Conservation (phyloP, 805 yeast species). For the Ascoidea asiatica region DNA sequence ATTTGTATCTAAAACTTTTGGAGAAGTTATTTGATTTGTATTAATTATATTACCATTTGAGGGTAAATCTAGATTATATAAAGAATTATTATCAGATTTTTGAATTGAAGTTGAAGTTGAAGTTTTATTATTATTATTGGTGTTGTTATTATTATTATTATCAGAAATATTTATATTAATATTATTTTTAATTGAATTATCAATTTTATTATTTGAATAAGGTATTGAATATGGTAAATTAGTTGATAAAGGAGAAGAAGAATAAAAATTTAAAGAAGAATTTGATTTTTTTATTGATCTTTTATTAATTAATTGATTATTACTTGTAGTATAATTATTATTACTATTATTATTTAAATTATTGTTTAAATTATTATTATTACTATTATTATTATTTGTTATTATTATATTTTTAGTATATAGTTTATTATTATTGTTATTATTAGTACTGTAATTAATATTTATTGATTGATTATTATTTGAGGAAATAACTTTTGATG, state of each 20-base stretch:
- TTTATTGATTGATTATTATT: background rate
- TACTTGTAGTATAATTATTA: too few species aligned
- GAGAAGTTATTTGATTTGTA: slow-evolving; percentile 8
- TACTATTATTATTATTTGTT: background rate
- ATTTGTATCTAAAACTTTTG: slow-evolving; percentile 4
- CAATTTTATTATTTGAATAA: background rate
- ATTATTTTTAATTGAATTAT: too few species aligned
- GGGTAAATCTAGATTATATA: slow-evolving; percentile 7
- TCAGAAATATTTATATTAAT: too few species aligned
- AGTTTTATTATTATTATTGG: too few species aligned
- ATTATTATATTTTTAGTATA: too few species aligned
- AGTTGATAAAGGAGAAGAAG: background rate
- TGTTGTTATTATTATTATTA: too few species aligned
- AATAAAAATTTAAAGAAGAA: too few species aligned
- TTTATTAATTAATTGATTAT: too few species aligned
- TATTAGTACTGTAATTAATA: too few species aligned
- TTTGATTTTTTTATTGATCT: too few species aligned
- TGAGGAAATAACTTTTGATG: background rate
- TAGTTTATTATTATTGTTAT: background rate
- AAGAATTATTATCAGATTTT: background rate
- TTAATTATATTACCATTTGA: slow-evolving; percentile 10
- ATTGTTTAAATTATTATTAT: too few species aligned
- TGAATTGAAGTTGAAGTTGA: background rate
- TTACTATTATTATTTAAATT: too few species aligned
- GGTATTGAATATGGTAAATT: background rate